Percentiles rank a stretch among this genome's conserved stretches.
These are phyloP conservation scores for Auricularia sp. DNA, from an alignment of 768 basidiomycete genomes.

Conservation along the genomic window DNA sequence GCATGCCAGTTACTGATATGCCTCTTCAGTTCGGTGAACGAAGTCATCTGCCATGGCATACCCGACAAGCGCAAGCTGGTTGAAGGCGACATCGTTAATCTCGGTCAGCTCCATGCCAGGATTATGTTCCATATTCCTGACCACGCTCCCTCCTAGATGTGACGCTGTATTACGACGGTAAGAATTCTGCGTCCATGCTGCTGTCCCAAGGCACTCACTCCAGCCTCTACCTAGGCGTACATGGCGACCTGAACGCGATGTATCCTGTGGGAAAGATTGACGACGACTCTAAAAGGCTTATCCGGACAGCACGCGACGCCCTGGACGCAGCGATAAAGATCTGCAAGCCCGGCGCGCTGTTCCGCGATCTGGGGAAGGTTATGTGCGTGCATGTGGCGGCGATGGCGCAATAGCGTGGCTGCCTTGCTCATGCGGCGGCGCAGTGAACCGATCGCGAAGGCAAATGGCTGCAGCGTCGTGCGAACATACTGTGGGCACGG, in stretches of 20 bases:
- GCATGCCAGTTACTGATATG: background rate
- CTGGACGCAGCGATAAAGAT: constrained; percentile 83
- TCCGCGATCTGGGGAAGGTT: constrained; percentile 76
- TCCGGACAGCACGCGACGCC: constrained; percentile 70
- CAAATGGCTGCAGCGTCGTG: constrained; percentile 81
- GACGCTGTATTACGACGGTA: constrained; percentile 68
- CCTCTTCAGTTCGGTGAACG: constrained; percentile 68
- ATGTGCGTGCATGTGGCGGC: constrained; percentile 46
- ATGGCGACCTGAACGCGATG: constrained; percentile 87
- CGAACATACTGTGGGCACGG: constrained; percentile 90
- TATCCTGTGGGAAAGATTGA: constrained; percentile 84
- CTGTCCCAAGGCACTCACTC: background rate
- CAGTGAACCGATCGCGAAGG: constrained; percentile 77
- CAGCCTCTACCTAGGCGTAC: constrained; percentile 43
- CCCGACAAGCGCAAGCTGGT: constrained; percentile 74
- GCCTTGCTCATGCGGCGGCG: background rate
- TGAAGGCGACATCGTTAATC: constrained; percentile 95
- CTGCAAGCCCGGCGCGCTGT: constrained; percentile 88
- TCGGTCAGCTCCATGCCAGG: constrained; percentile 41
- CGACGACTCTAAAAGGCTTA: constrained; percentile 72
- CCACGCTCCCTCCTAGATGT: constrained; percentile 42
- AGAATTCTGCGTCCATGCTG: background rate
- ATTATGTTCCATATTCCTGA: background rate
- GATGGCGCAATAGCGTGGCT: constrained; percentile 2
- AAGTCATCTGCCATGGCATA: constrained; percentile 95